Evolutionary conservation across 441 rosid genomes (phyloP).

Genomic region (Populus hybrid): DNA sequence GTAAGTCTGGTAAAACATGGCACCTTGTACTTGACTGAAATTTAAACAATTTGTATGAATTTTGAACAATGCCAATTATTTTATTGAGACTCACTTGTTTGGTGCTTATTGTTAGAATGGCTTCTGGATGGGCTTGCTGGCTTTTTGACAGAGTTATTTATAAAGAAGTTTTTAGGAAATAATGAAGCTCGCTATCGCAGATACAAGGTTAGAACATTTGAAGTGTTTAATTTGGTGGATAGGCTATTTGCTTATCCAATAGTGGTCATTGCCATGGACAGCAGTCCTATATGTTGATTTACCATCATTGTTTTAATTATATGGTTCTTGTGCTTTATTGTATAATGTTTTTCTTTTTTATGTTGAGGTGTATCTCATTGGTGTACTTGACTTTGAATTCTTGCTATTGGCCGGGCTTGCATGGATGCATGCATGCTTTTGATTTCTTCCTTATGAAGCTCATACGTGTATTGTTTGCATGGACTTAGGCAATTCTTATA

Average conservation of each 20-base stretch:
- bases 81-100: slow-evolving; percentile 23
- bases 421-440: not conserved
- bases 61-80: slow-evolving; percentile 15
- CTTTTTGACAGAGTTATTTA: slow-evolving; percentile 83
- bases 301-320: not conserved
- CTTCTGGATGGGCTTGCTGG: slow-evolving; percentile 98
- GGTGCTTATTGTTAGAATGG: slow-evolving; percentile 67
- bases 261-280: not conserved
- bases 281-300: not conserved
- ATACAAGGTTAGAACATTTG: slow-evolving; percentile 66
- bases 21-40: slow-evolving; percentile 10
- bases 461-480: not conserved
- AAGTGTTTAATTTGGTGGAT: not conserved
- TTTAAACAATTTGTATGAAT: slow-evolving; percentile 6
- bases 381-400: not conserved
- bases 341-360: too few species aligned
- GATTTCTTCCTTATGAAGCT: not conserved
- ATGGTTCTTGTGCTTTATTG: not conserved
- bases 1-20: slow-evolving; percentile 42
- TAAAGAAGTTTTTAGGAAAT: slow-evolving; percentile 92
- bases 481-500: not conserved
- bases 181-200: slow-evolving; percentile 94
- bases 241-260: not conserved
- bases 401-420: not conserved
- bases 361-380: not conserved